Evolutionary conservation across 306 rosid species (phyloP).

Genomic region (Casuarina equisetifolia): DNA sequence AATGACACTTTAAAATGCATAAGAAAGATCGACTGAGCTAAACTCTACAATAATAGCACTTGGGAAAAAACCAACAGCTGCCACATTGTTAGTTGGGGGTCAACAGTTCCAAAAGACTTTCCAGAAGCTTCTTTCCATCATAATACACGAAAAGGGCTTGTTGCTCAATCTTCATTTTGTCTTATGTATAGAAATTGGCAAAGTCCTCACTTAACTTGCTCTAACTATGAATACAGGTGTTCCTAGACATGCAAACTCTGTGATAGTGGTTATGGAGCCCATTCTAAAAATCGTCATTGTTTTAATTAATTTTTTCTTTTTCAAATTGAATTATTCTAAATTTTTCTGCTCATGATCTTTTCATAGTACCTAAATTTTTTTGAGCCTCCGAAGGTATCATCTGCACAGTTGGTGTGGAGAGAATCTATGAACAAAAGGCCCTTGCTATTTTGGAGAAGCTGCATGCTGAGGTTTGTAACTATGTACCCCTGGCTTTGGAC

Average conservation of each 20-base stretch:
- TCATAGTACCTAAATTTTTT: slow-evolving; percentile 17
- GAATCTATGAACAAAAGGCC: slow-evolving; percentile 70
- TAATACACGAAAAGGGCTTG: slow-evolving; percentile 14
- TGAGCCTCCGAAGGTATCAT: slow-evolving; percentile 21
- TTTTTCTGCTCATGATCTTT: not conserved
- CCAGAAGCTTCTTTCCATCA: slow-evolving; percentile 53
- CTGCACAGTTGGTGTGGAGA: slow-evolving; percentile 77
- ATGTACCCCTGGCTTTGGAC: slow-evolving; percentile 19
- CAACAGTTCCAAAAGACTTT: slow-evolving; percentile 79
- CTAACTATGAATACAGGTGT: not conserved
- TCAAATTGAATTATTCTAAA: not conserved
- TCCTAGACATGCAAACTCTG: not conserved
- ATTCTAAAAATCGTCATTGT: not conserved
- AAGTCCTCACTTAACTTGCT: not conserved
- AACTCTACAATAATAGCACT: slow-evolving; percentile 78
- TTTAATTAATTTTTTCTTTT: not conserved
- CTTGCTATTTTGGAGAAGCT: slow-evolving; percentile 71
- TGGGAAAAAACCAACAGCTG: slow-evolving; percentile 84
- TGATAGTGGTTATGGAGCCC: not conserved
- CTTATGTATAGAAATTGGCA: not conserved
- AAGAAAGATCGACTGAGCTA: slow-evolving; percentile 71
- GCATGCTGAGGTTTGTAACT: slow-evolving; percentile 64
- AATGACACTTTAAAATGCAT: slow-evolving; percentile 77
- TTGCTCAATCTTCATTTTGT: not conserved
- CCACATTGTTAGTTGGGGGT: slow-evolving; percentile 86